Conservation (phyloP, 2,329 filamentous ascomycete species). For the Neurospora crassa region DNA sequence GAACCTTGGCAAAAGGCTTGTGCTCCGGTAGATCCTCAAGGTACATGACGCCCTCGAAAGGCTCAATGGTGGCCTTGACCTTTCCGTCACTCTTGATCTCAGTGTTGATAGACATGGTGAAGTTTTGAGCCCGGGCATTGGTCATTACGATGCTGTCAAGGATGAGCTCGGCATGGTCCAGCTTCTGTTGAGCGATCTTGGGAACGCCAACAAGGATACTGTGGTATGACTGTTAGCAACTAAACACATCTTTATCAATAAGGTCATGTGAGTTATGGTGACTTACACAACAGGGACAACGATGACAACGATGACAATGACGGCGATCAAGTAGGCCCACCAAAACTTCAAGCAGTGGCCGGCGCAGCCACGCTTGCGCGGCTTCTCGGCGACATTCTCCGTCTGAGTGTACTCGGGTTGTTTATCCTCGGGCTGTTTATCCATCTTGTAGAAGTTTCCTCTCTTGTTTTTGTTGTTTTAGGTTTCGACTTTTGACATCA, state of each 20-base stretch:
- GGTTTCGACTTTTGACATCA: neutral
- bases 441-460: slow-evolving; percentile 9
- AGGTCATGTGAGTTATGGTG: neutral
- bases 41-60: slow-evolving; percentile 45
- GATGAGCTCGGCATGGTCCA: slow-evolving; percentile 42
- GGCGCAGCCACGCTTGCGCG: slow-evolving; percentile 30
- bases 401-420: slow-evolving; percentile 24
- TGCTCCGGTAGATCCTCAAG: slow-evolving; percentile 39
- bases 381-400: slow-evolving; percentile 23
- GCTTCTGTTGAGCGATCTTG: slow-evolving; percentile 45
- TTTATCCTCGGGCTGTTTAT: slow-evolving; percentile 17
- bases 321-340: slow-evolving; percentile 49
- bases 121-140: slow-evolving; percentile 33
- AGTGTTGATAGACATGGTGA: slow-evolving; percentile 46
- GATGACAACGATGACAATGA: slow-evolving; percentile 41
- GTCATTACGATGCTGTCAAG: slow-evolving; percentile 42
- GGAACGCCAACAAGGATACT: slow-evolving; percentile 49
- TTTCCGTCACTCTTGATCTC: slow-evolving; percentile 42
- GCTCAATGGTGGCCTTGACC: slow-evolving; percentile 40
- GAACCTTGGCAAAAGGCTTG: slow-evolving; percentile 38
- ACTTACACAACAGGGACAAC: slow-evolving; percentile 52
- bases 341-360: slow-evolving; percentile 47
- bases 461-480: neutral
- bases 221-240: slow-evolving; percentile 7
- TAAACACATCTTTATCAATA: neutral